Conservation (phyloP, 768 basidiomycete species). For the Tulasnella sp. region DNA sequence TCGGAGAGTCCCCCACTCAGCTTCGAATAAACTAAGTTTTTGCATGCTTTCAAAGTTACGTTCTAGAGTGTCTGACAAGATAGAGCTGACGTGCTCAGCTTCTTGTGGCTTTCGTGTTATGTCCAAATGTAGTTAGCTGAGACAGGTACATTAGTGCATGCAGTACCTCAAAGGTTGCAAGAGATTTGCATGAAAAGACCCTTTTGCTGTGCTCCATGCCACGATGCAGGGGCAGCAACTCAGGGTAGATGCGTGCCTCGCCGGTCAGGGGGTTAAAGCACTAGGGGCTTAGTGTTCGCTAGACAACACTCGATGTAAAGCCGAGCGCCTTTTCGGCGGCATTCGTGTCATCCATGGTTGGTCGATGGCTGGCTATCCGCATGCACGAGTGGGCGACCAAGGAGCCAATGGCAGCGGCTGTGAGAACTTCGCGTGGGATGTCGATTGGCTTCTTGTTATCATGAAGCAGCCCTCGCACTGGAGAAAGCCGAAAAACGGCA, state of each 20-base stretch:
- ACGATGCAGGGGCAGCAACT: slow-evolving; percentile 3
- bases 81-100: neutral
- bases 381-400: neutral
- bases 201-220: neutral
- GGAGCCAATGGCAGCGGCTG: neutral
- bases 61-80: neutral
- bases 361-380: neutral
- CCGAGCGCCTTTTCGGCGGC: neutral
- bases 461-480: neutral
- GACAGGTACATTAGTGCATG: neutral
- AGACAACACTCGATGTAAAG: neutral
- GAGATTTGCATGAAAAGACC: neutral
- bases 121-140: neutral
- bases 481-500: slow-evolving; percentile 2
- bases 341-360: neutral
- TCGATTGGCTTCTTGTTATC: neutral
- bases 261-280: neutral
- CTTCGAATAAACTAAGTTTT: neutral
- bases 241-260: neutral
- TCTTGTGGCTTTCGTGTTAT: neutral
- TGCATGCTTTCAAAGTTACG: neutral
- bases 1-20: neutral
- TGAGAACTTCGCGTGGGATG: neutral
- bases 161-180: neutral
- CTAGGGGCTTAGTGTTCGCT: neutral